phyloP scores from a whole-genome alignment of 169 alveolate genomes.

The Eimeria tenella region DNA sequence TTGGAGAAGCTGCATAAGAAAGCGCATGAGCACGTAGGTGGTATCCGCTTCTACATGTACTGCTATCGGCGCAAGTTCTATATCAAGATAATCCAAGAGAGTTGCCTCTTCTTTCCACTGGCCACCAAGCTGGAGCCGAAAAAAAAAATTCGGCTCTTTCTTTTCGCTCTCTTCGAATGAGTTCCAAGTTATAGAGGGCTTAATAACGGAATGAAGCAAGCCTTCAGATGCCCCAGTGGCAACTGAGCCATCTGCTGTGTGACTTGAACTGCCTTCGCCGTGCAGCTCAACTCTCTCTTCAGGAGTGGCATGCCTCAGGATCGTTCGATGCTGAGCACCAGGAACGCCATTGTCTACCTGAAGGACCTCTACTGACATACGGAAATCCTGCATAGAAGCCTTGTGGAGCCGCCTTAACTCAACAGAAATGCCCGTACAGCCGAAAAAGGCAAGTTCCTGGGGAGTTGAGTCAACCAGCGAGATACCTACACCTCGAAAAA shows the following conservation, averaged over 20 bases:
- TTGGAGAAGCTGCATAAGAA: slow-evolving; percentile 62
- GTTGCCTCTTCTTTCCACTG: slow-evolving; percentile 68
- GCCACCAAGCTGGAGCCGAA: slow-evolving; percentile 75
- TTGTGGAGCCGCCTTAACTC: slow-evolving; percentile 50
- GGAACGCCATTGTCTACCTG: slow-evolving; percentile 75
- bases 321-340: slow-evolving; percentile 60
- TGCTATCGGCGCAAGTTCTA: slow-evolving; percentile 69
- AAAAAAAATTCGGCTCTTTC: slow-evolving; percentile 5
- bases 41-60: slow-evolving; percentile 77
- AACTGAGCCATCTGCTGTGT: neutral
- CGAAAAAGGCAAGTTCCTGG: slow-evolving; percentile 73
- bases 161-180: slow-evolving; percentile 14
- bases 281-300: slow-evolving; percentile 65
- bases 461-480: slow-evolving; percentile 75
- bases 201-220: neutral
- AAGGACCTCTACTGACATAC: slow-evolving; percentile 26
- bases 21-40: slow-evolving; percentile 70
- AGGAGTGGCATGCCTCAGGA: slow-evolving; percentile 69
- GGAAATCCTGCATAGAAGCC: slow-evolving; percentile 38
- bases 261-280: slow-evolving; percentile 31
- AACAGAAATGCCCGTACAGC: slow-evolving; percentile 58
- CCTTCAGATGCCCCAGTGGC: slow-evolving; percentile 34
- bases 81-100: slow-evolving; percentile 69
- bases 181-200: slow-evolving; percentile 11
- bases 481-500: slow-evolving; percentile 69